phyloP scores from a whole-genome alignment of 2,329 filamentous ascomycete genomes.

The Coniochaeta sp. region DNA sequence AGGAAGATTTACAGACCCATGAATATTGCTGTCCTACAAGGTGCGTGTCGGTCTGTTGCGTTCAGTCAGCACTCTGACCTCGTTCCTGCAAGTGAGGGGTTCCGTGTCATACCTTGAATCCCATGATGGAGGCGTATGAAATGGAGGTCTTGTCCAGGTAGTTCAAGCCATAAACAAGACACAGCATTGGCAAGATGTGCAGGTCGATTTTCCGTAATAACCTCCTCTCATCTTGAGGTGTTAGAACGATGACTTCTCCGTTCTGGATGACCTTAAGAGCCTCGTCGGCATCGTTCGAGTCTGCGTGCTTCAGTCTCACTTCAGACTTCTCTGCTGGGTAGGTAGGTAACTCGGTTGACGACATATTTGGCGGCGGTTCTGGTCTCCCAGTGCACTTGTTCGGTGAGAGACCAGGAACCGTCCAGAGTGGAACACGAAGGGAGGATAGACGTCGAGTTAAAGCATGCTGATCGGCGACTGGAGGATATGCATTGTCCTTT shows the following conservation, averaged over 20 bases:
- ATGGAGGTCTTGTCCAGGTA: slow-evolving; percentile 42
- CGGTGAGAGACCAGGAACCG: neutral
- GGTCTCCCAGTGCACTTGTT: neutral
- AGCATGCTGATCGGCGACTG: neutral
- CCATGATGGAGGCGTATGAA: slow-evolving; percentile 59
- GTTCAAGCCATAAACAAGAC: slow-evolving; percentile 13
- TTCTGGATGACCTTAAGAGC: slow-evolving; percentile 32
- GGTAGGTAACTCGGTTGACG: neutral
- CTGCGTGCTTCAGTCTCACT: slow-evolving; percentile 24
- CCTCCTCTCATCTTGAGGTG: slow-evolving; percentile 29
- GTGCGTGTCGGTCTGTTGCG: slow-evolving; percentile 39
- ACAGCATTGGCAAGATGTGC: slow-evolving; percentile 2
- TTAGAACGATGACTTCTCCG: slow-evolving; percentile 27
- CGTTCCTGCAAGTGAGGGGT: neutral
- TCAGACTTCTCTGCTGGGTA: neutral
- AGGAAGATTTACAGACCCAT: no score
- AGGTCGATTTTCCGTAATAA: slow-evolving; percentile 19
- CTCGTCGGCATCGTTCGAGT: slow-evolving; percentile 33
- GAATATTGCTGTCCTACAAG: slow-evolving; percentile 52
- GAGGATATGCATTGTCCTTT: neutral
- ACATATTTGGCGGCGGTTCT: neutral
- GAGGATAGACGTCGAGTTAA: neutral
- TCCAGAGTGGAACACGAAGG: neutral
- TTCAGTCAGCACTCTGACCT: neutral
- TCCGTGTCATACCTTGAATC: slow-evolving; percentile 34